phyloP scores from a whole-genome alignment of 768 basidiomycete species.

The Tricholoma sp. region DNA sequence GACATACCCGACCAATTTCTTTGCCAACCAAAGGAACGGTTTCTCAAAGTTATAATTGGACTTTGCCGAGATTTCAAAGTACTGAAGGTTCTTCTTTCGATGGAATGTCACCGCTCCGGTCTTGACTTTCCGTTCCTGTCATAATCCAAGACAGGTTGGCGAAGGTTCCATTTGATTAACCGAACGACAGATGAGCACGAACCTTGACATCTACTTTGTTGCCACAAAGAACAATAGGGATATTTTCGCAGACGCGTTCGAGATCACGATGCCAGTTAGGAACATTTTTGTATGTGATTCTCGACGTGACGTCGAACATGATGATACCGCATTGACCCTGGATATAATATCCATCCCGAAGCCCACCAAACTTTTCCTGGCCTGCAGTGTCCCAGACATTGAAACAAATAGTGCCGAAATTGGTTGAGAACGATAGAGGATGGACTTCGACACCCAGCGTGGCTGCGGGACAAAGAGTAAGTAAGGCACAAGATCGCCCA shows the following conservation, averaged over 20 bases:
- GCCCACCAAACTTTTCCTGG: slow-evolving; percentile 99
- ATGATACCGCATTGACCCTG: slow-evolving; percentile 99
- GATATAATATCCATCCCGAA: slow-evolving; percentile 95
- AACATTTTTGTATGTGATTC: slow-evolving; percentile 99
- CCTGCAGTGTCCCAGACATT: slow-evolving; percentile 99
- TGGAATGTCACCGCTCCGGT: slow-evolving; percentile 98
- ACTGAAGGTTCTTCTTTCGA: slow-evolving; percentile 99
- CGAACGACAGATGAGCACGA: slow-evolving; percentile 25
- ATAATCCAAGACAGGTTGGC: slow-evolving; percentile 6
- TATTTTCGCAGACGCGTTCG: slow-evolving; percentile 99
- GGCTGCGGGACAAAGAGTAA: slow-evolving; percentile 45
- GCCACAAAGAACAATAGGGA: slow-evolving; percentile 98
- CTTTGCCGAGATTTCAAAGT: slow-evolving; percentile 99
- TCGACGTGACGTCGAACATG: slow-evolving; percentile 99
- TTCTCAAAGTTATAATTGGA: slow-evolving; percentile 99
- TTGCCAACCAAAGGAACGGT: slow-evolving; percentile 98
- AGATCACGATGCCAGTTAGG: slow-evolving; percentile 99
- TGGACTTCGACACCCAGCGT: slow-evolving; percentile 99
- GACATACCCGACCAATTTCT: slow-evolving; percentile 93
- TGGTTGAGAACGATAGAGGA: slow-evolving; percentile 93
- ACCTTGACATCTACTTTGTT: slow-evolving; percentile 99
- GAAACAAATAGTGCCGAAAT: slow-evolving; percentile 98
- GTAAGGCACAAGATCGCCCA: slow-evolving; percentile 14
- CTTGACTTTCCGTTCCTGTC: slow-evolving; percentile 98
- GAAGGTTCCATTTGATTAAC: slow-evolving; percentile 6